Evolutionary conservation across 1,284 basidiomycete genomes (phyloP), one percentile per base, ranked within the genome.

Genomic region (Austroboletus novae-zelandiae): DNA sequence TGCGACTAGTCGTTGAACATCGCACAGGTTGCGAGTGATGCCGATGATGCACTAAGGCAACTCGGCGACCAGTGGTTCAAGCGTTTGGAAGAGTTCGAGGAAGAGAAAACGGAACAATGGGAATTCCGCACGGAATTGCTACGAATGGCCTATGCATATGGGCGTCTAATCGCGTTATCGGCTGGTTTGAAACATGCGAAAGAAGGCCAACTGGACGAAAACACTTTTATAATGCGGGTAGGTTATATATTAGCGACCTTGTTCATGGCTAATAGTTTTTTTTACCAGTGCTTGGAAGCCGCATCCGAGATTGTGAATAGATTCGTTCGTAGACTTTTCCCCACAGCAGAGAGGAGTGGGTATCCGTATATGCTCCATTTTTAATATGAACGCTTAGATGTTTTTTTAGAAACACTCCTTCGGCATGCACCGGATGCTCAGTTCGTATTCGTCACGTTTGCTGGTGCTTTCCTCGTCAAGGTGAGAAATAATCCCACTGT

Each of bases 391-490:
- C 25, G 9, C 41, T 47, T 45, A 55, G 46, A 51, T 52, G 5
- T 40, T 49, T 52, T 7, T 25, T 14, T 54, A 83, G 81, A 77
- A 52, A 71, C 77, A 30, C 83, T 80, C 57, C 74, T 89, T 48
- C 77, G 85, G 4, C 87, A 91, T 61, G 89, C 88, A 0, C 88
- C 90, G 2, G 89, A 92, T 62, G 83, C 86, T 1, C 89, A 93
- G 58, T 86, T 84, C 53, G 83, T 94, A 20, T 91, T 91, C 59
- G 79, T 88, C n/a, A 87, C 87, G 0, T 94, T 93, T 57, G 90
- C 90, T 6, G 83, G 86, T 17, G 83, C 88, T 2, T 91, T 91
- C 70, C 71, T 91, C 13, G 78, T 91, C 54, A 89, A 90, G 74
- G 86, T 84, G 59, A 35, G 70, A 20, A 14, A 20, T 25, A 0